Base-by-base conservation (phyloP, 164 flowering plant species). In the Brasenia schreberi region DNA sequence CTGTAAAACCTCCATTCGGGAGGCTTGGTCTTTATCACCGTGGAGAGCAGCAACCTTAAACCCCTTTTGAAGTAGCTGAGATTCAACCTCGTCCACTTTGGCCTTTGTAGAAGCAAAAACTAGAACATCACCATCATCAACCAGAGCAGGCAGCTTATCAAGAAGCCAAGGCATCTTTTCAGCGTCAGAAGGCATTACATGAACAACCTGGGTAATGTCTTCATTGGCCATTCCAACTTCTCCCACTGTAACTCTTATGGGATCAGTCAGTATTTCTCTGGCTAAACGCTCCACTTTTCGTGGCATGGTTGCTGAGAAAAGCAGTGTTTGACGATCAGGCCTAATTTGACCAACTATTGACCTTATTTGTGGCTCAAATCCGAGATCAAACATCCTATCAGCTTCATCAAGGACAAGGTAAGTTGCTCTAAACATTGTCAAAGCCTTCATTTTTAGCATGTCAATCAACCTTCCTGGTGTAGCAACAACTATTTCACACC, bases 271-370 rank as follows among this genome's bases (percentile, higher is more conserved):
- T 63, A 85, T 86, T 75, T 92, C 96, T 75, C 97, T 79, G 4
- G 96, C 99, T 59, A 95, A 74, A 73, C 87, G 83, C 77, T 92
- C 97, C 75, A 95, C 84, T 79, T 86, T 88, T 16, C 81, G 84
- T 0, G 99, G 99, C 97, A 95, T 92, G 27, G 99, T 95, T 9
- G 99, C 99, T 59, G 99, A 95, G 77, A 92, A 95, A 61, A 95
- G 90, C 69, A 88, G 77, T 4, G 97, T 95, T 71, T 92, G 99
- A 14, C 99, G 90, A 19, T 95, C 94, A 18, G 99, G 96, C 75
- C 97, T 84, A 39, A 95, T 88, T 75, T 95, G 99, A 70, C 97
- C 99, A 71, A 92, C 94, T 70, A 92, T 86, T 12, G 96, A 90
- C 76, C 96, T 82, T 71, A 95, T 83, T 64, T 95, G 97, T 42